Conservation (phyloP, 495 filamentous ascomycete genomes). For the Sporormia fimetaria region DNA sequence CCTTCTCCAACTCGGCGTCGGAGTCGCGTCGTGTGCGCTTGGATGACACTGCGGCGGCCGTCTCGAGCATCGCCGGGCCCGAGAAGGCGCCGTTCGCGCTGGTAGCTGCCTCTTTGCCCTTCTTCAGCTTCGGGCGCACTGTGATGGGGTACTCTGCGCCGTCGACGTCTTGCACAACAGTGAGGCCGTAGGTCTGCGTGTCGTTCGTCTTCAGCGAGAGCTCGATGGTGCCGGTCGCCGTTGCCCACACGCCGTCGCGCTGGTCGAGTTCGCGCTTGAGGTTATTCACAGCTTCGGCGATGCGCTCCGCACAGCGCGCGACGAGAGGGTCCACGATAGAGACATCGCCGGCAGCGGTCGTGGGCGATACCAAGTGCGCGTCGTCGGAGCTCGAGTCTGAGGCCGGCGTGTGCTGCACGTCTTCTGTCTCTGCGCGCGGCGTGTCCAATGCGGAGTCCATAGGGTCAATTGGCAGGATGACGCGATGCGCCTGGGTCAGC, state of each 20-base stretch:
- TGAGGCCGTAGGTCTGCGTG: conserved; percentile 6
- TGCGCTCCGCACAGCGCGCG: conserved; percentile 1
- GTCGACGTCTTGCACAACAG: conserved; percentile 10
- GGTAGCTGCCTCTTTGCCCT: background rate
- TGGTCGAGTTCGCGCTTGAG: conserved; percentile 18
- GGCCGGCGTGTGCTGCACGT: too few relatives aligned
- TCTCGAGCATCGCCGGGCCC: background rate
- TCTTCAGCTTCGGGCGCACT: conserved; percentile 4
- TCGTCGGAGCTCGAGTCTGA: too few relatives aligned
- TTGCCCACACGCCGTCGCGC: conserved; percentile 12
- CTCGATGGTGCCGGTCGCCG: conserved; percentile 7
- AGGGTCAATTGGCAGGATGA: too few relatives aligned
- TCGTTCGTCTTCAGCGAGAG: conserved; percentile 2
- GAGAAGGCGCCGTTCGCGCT: background rate
- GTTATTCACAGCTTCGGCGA: conserved; percentile 13
- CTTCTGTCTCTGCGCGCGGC: too few relatives aligned
- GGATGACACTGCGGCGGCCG: background rate
- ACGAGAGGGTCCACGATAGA: conserved; percentile 8
- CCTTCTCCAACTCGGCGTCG: conserved; percentile 16
- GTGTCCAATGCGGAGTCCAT: too few relatives aligned
- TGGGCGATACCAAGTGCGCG: conserved; percentile 12
- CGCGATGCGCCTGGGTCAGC: too few relatives aligned
- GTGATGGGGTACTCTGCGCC: conserved; percentile 20
- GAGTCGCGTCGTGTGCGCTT: conserved; percentile 8
- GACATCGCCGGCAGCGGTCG: background rate